Base-by-base conservation (phyloP, 2,329 filamentous ascomycete genomes). In the Thelonectria olida region DNA sequence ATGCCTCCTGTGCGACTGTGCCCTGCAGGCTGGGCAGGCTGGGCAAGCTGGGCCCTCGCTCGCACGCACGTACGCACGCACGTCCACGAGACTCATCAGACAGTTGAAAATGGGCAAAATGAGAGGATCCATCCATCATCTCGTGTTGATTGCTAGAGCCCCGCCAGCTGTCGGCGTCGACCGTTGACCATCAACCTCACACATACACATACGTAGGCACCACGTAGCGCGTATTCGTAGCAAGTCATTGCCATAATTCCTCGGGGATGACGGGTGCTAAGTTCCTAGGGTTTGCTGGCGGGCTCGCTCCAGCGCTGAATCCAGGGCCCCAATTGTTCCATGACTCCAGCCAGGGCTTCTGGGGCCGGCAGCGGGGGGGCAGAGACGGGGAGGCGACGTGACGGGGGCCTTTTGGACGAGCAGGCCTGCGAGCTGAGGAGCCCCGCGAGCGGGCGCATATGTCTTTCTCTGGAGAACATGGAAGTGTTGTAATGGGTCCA, bases 121-220 rank as follows among this genome's bases (percentile, higher is more conserved):
- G 67, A 67, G 63, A 70, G 69, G 69, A 69, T 66, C 69, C 69
- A 71, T 72, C 61, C 67, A 64, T 70, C 66, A 72, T 72, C 69
- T 72, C 69, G 67, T 72, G 69, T 72, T 71, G 64, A 71, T 71
- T 71, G 66, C 64, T 54, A 54, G 63, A 58, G 66, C 68, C 66
- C 69, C 69, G 67, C 69, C 67, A 70, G 61, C 51, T 56, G 63
- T 68, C 66, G 69, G 69, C 61, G 66, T 63, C 60, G 64, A 60
- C 69, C 67, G 69, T 68, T 41, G 44, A 54, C 45, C 54, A n/a
- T 47, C 23, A 23, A 38, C 12, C 41, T 44, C 23, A 22, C 23
- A 22, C 28, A 27, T 57, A 22, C 23, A 22, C 28, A 27, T 57
- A 50, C 50, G 56, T 49, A 41, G 31, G 31, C 41, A 44, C 51